Percentiles rank a stretch among this genome's conserved stretches.
Evolutionary conservation across 345 rosid genomes (phyloP).

Genomic region (Dipteronia dyeriana): DNA sequence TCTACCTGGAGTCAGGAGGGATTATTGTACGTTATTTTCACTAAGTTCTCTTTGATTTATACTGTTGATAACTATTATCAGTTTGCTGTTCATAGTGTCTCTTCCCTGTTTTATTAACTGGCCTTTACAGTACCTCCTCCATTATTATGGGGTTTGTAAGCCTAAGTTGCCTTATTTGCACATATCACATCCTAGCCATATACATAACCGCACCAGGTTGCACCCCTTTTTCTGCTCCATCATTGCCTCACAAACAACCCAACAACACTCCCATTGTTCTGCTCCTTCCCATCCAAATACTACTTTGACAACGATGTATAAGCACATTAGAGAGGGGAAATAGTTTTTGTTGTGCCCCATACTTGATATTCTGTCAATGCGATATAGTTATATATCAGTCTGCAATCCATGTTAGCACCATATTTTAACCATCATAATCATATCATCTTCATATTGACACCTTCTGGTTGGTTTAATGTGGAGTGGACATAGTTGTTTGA

Average conservation of each 20-base stretch:
- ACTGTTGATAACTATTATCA: background rate
- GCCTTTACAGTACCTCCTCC: too few species aligned
- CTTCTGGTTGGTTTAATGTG: background rate
- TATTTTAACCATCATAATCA: background rate
- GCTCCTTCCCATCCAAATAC: too few species aligned
- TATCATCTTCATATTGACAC: background rate
- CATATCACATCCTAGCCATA: background rate
- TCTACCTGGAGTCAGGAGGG: slow-evolving; percentile 57
- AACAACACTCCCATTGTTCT: too few species aligned
- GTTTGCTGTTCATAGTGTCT: background rate
- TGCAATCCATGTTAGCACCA: background rate
- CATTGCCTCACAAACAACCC: too few species aligned
- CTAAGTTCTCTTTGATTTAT: background rate
- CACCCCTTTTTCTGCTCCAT: too few species aligned
- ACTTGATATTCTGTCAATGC: too few species aligned
- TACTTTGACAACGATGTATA: too few species aligned
- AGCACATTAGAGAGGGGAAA: background rate
- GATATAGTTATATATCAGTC: too few species aligned
- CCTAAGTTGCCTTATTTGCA: background rate
- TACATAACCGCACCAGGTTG: too few species aligned
- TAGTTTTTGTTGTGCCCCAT: background rate
- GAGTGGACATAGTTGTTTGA: background rate
- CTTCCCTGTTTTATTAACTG: too few species aligned
- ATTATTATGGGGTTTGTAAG: background rate
- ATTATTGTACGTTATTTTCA: slow-evolving; percentile 32